Base-by-base conservation (phyloP, 78 protist species). In the Dictyostelium firmibasis region DNA sequence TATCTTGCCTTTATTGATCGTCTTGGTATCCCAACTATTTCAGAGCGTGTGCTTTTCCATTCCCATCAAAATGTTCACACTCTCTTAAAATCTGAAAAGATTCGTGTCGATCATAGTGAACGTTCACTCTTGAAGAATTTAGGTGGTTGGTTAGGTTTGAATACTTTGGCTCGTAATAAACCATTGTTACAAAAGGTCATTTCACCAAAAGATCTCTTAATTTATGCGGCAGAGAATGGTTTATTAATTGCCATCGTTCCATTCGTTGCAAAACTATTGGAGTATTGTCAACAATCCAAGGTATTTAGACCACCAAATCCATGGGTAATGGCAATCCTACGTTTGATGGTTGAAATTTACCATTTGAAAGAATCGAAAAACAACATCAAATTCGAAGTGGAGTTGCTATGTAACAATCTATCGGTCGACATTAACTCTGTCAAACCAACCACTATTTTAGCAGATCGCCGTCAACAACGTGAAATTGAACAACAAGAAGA, bases 281-380 rank as follows among this genome's bases (percentile, higher is more conserved):
- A 97, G 35, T 29, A 62, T 9, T 77, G 96, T 75, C 60, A 16
- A 47, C 62, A 35, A 44, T 44, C 98, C 47, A 82, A 85, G 47
- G 97, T 93, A 7, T 99, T 99, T 92, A 27, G 31, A 43, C 99
- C 98, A 7, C 99, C 99, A 92, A 99, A 98, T 91, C 99, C 99
- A 6, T 99, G 99, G 99, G 38, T 95, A 9, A 97, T 98, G 98
- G 97, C 92, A 20, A 86, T 99, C 1, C 14, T 99, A 35, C 50
- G 98, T 36, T 44, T 99, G 25, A 86, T 99, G 38, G 89, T 69
- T 18, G 99, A 99, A 85, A 64, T 99, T 23, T 96, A 98, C 75
- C 67, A 60, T 2, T 43, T 97, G 4, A 91, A 84, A 50, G 98
- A 96, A 36, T 83, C 99, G 25, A 97, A 97, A 83, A 86, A 98